These are phyloP conservation scores for Aspergillus oerlinghausenensis DNA, from an alignment of 2,329 filamentous ascomycete genomes.

Conservation along the genomic window DNA sequence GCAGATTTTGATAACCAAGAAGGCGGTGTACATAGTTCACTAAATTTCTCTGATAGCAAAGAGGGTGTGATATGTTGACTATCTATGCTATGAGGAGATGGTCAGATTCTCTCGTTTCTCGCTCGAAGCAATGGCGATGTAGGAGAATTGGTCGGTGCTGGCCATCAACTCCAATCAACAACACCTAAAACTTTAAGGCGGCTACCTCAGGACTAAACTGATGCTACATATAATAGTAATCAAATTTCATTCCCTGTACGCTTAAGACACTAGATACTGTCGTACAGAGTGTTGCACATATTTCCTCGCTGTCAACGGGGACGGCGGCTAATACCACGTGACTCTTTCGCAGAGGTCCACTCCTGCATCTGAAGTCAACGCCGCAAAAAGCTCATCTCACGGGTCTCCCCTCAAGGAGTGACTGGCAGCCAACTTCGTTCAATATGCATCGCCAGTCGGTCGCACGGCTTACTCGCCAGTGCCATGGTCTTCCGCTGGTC, in stretches of 20 bases:
- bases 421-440: conserved; percentile 9
- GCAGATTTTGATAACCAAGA: not conserved
- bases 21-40: not conserved
- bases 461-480: conserved; percentile 30
- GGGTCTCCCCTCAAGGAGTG: conserved; percentile 5
- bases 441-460: conserved; percentile 37
- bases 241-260: not conserved
- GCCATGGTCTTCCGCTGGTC: conserved; percentile 28
- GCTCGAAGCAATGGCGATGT: not conserved
- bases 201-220: not conserved
- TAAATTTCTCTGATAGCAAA: not conserved
- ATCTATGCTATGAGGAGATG: not conserved
- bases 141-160: not conserved
- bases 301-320: not conserved
- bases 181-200: not conserved
- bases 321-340: not conserved
- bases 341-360: not conserved
- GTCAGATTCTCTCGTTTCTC: not conserved
- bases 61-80: not conserved
- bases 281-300: not conserved
- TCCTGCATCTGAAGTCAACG: not conserved
- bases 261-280: not conserved
- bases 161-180: not conserved
- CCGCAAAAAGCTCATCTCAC: conserved; percentile 19
- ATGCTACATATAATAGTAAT: not conserved